phyloP scores from a whole-genome alignment of 1,284 basidiomycete genomes.

The Ceratobasidium sp. region DNA sequence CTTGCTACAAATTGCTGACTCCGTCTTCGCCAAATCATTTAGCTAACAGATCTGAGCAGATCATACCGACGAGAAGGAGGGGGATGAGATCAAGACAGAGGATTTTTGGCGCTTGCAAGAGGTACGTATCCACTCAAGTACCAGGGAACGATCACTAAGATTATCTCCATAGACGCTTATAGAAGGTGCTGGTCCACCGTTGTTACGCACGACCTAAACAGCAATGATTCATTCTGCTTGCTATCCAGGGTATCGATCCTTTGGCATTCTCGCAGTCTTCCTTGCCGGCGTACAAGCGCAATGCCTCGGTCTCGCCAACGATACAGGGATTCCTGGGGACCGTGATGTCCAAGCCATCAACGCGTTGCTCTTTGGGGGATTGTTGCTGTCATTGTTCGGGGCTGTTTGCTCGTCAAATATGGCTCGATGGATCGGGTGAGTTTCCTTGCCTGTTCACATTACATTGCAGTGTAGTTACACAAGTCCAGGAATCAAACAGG shows the following conservation, averaged over 20 bases:
- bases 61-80: too few relatives aligned
- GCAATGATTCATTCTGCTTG: too few relatives aligned
- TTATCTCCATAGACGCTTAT: too few relatives aligned
- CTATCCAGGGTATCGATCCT: constrained; percentile 13
- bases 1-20: too few relatives aligned
- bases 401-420: constrained; percentile 6
- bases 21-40: too few relatives aligned
- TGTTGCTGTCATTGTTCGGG: constrained; percentile 31
- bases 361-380: constrained; percentile 15
- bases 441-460: not conserved
- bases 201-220: too few relatives aligned
- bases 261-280: constrained; percentile 29
- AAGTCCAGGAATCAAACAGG: constrained; percentile 9
- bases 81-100: too few relatives aligned
- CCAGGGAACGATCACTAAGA: too few relatives aligned
- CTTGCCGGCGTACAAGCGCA: constrained; percentile 33
- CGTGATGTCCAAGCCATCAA: not conserved
- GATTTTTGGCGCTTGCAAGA: too few relatives aligned
- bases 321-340: not conserved
- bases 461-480: not conserved
- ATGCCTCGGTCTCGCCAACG: constrained; percentile 7
- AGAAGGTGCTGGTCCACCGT: not conserved
- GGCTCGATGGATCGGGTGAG: constrained; percentile 42
- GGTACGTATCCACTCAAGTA: too few relatives aligned
- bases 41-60: too few relatives aligned